Conservation (phyloP, 2,329 filamentous ascomycete genomes). For the Fusarium poae region DNA sequence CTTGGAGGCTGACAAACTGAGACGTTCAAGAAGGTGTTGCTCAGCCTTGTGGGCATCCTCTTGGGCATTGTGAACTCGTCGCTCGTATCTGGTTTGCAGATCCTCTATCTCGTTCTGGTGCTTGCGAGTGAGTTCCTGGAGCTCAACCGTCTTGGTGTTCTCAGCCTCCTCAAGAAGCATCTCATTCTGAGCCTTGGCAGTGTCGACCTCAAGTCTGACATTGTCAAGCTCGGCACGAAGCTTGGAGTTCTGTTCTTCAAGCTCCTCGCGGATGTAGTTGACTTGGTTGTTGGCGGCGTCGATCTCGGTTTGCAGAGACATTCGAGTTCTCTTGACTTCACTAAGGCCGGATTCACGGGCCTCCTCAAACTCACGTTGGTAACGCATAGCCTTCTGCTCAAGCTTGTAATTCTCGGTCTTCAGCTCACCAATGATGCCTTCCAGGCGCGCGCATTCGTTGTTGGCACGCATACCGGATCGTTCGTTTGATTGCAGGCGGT, state of each 20-base stretch:
- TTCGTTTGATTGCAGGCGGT: slow-evolving; percentile 73
- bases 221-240: slow-evolving; percentile 82
- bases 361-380: slow-evolving; percentile 86
- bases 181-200: slow-evolving; percentile 82
- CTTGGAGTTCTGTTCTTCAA: slow-evolving; percentile 82
- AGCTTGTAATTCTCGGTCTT: slow-evolving; percentile 78
- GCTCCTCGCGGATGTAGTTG: slow-evolving; percentile 83
- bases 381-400: slow-evolving; percentile 75
- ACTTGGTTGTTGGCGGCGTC: slow-evolving; percentile 88
- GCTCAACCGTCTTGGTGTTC: slow-evolving; percentile 71
- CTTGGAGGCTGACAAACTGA: slow-evolving; percentile 86
- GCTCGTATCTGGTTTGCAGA: slow-evolving; percentile 79
- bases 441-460: slow-evolving; percentile 71
- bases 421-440: slow-evolving; percentile 67
- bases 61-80: slow-evolving; percentile 76
- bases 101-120: slow-evolving; percentile 80
- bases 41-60: slow-evolving; percentile 88
- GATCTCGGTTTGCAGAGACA: slow-evolving; percentile 83
- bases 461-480: slow-evolving; percentile 74
- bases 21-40: slow-evolving; percentile 81
- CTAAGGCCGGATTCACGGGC: slow-evolving; percentile 82
- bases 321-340: slow-evolving; percentile 84
- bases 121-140: slow-evolving; percentile 66
- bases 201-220: slow-evolving; percentile 82
- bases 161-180: slow-evolving; percentile 87